Evolutionary conservation across 352 stramenopile species (phyloP), one percentile per base, ranked within the genome.

Genomic region (Phytophthora tentaculata): DNA sequence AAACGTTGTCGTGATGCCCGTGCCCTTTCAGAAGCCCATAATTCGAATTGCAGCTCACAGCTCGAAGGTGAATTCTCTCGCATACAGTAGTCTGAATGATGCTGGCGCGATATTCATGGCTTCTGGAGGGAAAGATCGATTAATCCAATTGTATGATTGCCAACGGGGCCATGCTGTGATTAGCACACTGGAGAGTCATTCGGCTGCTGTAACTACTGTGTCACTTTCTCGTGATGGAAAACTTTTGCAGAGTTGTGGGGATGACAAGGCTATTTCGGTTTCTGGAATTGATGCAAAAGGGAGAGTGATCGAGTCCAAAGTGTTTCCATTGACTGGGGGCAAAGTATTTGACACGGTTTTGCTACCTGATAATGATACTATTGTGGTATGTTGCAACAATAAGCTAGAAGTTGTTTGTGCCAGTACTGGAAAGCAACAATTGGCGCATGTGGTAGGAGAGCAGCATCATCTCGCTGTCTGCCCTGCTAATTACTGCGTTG

Each of bases 121-220:
- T 2, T 89, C 91, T 28, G 89, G 83, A 8, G 84, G 89, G 20
- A 74, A 89, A 24, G 92, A 98, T 57, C 77, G 81, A 10, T 64
- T 97, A 16, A 79, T 97, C 8, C 88, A 96, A 24, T 61, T 98
- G 2, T 94, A 94, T 45, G 86, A 96, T 62, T 84, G 77, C 44
- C 64, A 61, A 19, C 80, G 72, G 35, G 61, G 39, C 0, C 76
- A 76, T 58, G 54, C 51, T 6, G 71, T 79, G 0, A 17, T 89
- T 13, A 67, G 56, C 14, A 96, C 82, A n/a, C 57, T 97, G 32
- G 87, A 96, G 23, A 88, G 83, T 35, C 91, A 97, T 61, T 91
- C 86, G 1, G 79, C 78, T 8, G 78, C 88, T 7, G 80, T 97
- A 12, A 91, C 71, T 13, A 56, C 60, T 0, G 56, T 97, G 13